These are phyloP conservation scores for Phoma sp. DNA, from an alignment of 2,329 filamentous ascomycete genomes.

Conservation along the genomic window DNA sequence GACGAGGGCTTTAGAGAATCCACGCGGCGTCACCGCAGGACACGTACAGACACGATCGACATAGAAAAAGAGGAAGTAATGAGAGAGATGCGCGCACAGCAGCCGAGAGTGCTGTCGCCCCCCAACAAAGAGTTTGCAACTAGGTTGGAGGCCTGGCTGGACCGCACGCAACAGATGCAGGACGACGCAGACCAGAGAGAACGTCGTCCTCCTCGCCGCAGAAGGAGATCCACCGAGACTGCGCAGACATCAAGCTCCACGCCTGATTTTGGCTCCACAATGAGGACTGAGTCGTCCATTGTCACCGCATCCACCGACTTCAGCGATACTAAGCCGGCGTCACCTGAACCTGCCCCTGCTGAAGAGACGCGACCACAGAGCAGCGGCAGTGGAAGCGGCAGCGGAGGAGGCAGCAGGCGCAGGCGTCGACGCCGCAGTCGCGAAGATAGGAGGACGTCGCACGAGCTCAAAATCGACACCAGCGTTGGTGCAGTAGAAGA, in stretches of 20 bases:
- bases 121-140: constrained; percentile 53
- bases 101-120: constrained; percentile 39
- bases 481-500: background rate
- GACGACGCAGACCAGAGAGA: constrained; percentile 1
- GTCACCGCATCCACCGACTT: constrained; percentile 29
- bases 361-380: constrained; percentile 31
- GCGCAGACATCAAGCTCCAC: constrained; percentile 40
- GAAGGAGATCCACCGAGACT: constrained; percentile 38
- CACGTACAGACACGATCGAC: constrained; percentile 32
- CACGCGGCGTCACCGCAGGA: constrained; percentile 31
- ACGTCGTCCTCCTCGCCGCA: constrained; percentile 23
- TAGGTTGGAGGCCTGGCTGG: constrained; percentile 68
- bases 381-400: constrained; percentile 33
- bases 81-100: constrained; percentile 19
- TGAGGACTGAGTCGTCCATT: constrained; percentile 32
- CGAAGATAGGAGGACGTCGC: constrained; percentile 8
- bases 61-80: constrained; percentile 28
- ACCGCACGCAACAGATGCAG: constrained; percentile 56
- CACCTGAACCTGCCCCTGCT: constrained; percentile 13
- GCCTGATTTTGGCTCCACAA: constrained; percentile 23
- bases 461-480: constrained; percentile 31
- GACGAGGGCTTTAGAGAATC: constrained; percentile 33
- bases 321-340: background rate
- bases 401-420: constrained; percentile 36
- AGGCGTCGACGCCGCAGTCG: constrained; percentile 34